A percentile compares a stretch with the other conserved stretches of the same genome.
phyloP scores from a whole-genome alignment of 73 alveolate species.

The Breviolum minutum region DNA sequence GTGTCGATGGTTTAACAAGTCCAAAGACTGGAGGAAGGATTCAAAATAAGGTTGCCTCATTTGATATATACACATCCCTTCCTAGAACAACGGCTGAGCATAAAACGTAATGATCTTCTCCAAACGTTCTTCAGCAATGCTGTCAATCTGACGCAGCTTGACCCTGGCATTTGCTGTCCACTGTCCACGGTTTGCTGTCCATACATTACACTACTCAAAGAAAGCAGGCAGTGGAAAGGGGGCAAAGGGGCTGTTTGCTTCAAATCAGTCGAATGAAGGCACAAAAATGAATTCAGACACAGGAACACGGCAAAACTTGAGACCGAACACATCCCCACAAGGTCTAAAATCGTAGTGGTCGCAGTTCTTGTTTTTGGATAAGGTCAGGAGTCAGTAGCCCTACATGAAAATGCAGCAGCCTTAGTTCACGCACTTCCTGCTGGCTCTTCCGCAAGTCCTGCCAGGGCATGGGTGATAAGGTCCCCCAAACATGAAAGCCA shows the following conservation, averaged over 20 bases:
- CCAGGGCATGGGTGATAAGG: neutral
- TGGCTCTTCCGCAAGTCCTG: conserved; percentile 91
- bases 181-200: too few species aligned
- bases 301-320: neutral
- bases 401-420: neutral
- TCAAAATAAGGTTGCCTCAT: neutral
- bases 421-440: conserved; percentile 66
- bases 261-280: too few species aligned
- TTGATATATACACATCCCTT: neutral
- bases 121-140: conserved; percentile 55
- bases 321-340: neutral
- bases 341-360: too few species aligned
- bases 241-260: too few species aligned
- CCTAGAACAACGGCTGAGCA: neutral
- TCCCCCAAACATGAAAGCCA: neutral
- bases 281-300: too few species aligned
- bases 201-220: too few species aligned
- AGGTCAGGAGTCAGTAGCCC: neutral
- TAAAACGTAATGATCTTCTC: conserved; percentile 8
- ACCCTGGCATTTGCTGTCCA: too few species aligned
- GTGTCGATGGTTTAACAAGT: too few species aligned
- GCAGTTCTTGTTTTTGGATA: neutral
- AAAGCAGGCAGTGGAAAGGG: too few species aligned
- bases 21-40: neutral
- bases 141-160: conserved; percentile 36